These are phyloP conservation scores for Orbilia brochopaga DNA, from an alignment of 2,329 filamentous ascomycete genomes.

Conservation along the genomic window DNA sequence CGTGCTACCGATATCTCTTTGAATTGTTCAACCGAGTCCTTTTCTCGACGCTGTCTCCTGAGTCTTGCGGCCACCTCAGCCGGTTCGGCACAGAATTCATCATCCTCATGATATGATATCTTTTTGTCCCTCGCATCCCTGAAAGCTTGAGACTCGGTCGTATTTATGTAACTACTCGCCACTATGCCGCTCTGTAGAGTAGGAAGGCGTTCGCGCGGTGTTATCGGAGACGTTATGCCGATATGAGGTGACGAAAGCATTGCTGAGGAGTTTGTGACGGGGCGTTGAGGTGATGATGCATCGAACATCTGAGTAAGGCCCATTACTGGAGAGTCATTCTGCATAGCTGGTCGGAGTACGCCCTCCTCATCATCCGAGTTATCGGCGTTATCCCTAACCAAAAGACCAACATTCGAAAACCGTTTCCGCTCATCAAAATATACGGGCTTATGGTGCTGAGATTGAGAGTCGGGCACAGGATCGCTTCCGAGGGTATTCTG, in stretches of 20 bases:
- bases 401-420: conserved; percentile 15
- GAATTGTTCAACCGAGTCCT: conserved; percentile 31
- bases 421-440: conserved; percentile 30
- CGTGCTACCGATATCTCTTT: conserved; percentile 29
- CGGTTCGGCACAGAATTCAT: conserved; percentile 14
- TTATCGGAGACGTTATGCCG: conserved; percentile 9
- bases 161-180: conserved; percentile 14
- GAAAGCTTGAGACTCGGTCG: conserved; percentile 23
- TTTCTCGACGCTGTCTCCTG: conserved; percentile 13
- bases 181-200: conserved; percentile 4
- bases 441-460: conserved; percentile 16
- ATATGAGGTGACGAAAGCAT: conserved; percentile 22
- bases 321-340: conserved; percentile 18
- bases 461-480: conserved; percentile 21
- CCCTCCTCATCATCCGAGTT: conserved; percentile 28
- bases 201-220: neutral
- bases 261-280: conserved; percentile 11
- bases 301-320: conserved; percentile 36
- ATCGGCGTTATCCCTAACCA: conserved; percentile 11
- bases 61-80: conserved; percentile 19
- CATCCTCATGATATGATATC: conserved; percentile 17
- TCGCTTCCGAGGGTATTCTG: conserved; percentile 10
- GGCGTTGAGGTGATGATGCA: conserved; percentile 25
- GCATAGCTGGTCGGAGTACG: conserved; percentile 14
- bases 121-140: conserved; percentile 20